These are phyloP conservation scores for Lentinus tigrinus DNA, from an alignment of 768 basidiomycete genomes.

Conservation along the genomic window DNA sequence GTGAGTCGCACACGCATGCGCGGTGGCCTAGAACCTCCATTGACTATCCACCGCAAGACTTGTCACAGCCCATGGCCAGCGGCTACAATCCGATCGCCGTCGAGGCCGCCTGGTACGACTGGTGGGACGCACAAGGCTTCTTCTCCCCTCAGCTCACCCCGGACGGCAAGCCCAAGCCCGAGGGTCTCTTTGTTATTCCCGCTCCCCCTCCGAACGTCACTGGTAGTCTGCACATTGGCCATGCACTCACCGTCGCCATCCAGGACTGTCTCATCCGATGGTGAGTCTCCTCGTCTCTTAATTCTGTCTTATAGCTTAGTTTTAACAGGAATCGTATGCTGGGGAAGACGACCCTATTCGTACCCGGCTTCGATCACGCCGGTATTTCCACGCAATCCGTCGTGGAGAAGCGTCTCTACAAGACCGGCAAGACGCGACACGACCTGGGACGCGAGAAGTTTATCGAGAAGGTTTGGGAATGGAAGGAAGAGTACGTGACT, in stretches of 20 bases:
- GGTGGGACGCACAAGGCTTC: constrained; percentile 92
- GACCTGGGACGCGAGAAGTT: constrained; percentile 95
- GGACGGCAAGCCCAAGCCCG: constrained; percentile 57
- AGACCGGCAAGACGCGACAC: constrained; percentile 81
- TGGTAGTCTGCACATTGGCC: constrained; percentile 92
- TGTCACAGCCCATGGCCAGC: constrained; percentile 83
- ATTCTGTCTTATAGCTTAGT: background rate
- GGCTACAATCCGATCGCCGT: constrained; percentile 95
- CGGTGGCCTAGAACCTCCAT: no score
- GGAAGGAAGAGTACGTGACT: constrained; percentile 89
- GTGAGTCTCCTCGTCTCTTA: constrained; percentile 40
- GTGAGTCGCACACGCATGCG: constrained; percentile 40
- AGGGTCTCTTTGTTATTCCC: constrained; percentile 81
- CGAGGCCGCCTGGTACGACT: constrained; percentile 96
- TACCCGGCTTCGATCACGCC: constrained; percentile 97
- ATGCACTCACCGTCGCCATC: constrained; percentile 87
- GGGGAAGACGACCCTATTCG: constrained; percentile 85
- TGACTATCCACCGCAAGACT: no score
- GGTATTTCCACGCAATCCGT: constrained; percentile 98
- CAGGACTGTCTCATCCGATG: constrained; percentile 90
- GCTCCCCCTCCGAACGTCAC: constrained; percentile 97
- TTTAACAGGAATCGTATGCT: constrained; percentile 87
- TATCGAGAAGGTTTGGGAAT: constrained; percentile 86
- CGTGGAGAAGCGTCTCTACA: constrained; percentile 90
- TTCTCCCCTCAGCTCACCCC: constrained; percentile 72